These are phyloP conservation scores for Triglochin maritima DNA, from an alignment of 106 monocot genomes.

Conservation along the genomic window DNA sequence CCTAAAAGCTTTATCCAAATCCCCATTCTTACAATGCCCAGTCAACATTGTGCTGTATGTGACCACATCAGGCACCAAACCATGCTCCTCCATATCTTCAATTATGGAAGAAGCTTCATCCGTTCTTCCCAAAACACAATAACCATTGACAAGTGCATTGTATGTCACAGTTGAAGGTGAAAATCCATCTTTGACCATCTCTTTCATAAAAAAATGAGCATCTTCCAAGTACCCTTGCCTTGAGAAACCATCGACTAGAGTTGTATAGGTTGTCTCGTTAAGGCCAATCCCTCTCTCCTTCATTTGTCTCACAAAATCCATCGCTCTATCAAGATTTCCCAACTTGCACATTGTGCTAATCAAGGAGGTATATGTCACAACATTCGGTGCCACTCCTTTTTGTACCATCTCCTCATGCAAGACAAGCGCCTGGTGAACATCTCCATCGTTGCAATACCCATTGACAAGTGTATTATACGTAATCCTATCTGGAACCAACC, in stretches of 20 bases:
- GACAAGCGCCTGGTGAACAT: slow-evolving; percentile 54
- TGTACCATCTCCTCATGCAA: slow-evolving; percentile 47
- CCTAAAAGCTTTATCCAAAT: slow-evolving; percentile 52
- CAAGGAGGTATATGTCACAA: slow-evolving; percentile 67
- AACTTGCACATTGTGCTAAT: slow-evolving; percentile 49
- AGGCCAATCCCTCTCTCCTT: slow-evolving; percentile 42
- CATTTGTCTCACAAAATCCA: slow-evolving; percentile 59
- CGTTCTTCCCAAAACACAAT: slow-evolving; percentile 43
- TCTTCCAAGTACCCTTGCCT: slow-evolving; percentile 74
- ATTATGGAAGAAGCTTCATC: slow-evolving; percentile 34
- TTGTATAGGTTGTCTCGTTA: slow-evolving; percentile 71
- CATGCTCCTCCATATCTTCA: slow-evolving; percentile 45
- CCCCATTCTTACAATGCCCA: slow-evolving; percentile 50
- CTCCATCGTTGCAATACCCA: slow-evolving; percentile 60
- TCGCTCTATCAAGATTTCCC: slow-evolving; percentile 62
- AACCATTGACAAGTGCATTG: slow-evolving; percentile 81
- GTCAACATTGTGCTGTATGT: slow-evolving; percentile 55
- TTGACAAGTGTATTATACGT: slow-evolving; percentile 69
- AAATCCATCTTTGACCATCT: slow-evolving; percentile 54
- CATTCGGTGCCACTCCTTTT: slow-evolving; percentile 51
- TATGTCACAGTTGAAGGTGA: slow-evolving; percentile 40
- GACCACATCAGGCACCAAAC: slow-evolving; percentile 46
- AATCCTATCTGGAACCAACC: slow-evolving; percentile 45
- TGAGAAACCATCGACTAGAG: slow-evolving; percentile 65
- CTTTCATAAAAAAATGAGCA: slow-evolving; percentile 42